Conservation (phyloP, 805 yeast species). For the Starmera dryadoides region DNA sequence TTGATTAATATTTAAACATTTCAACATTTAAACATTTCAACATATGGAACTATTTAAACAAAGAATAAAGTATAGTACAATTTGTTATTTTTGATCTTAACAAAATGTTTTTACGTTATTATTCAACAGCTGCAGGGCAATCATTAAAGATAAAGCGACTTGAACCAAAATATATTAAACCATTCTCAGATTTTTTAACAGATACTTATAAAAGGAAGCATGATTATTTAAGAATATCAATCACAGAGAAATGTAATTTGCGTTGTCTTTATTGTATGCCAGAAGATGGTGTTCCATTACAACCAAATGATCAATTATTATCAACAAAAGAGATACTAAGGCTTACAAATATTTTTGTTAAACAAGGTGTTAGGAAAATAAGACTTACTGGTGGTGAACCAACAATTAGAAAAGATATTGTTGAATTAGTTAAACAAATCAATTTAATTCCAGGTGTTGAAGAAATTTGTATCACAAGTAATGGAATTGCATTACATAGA, state of each 20-base stretch:
- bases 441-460: conserved; percentile 33
- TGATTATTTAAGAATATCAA: conserved; percentile 41
- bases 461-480: conserved; percentile 44
- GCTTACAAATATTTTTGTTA: conserved; percentile 36
- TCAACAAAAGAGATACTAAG: conserved; percentile 36
- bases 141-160: too few relatives aligned
- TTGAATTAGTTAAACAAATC: conserved; percentile 32
- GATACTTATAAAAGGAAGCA: conserved; percentile 39
- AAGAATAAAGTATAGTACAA: too few relatives aligned
- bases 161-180: conserved; percentile 18
- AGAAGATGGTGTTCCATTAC: conserved; percentile 44
- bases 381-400: conserved; percentile 54
- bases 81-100: too few relatives aligned
- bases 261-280: conserved; percentile 50
- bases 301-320: conserved; percentile 33
- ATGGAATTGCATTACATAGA: conserved; percentile 43
- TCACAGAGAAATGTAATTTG: conserved; percentile 44
- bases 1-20: too few relatives aligned
- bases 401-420: conserved; percentile 42
- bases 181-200: conserved; percentile 33
- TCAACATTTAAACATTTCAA: too few relatives aligned
- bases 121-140: too few relatives aligned
- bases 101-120: too few relatives aligned
- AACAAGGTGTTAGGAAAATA: conserved; percentile 43
- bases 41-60: too few relatives aligned